Percentiles rank a stretch among this genome's conserved stretches.
Evolutionary conservation across 345 rosid genomes (phyloP).

Genomic region (Acer saccharum): DNA sequence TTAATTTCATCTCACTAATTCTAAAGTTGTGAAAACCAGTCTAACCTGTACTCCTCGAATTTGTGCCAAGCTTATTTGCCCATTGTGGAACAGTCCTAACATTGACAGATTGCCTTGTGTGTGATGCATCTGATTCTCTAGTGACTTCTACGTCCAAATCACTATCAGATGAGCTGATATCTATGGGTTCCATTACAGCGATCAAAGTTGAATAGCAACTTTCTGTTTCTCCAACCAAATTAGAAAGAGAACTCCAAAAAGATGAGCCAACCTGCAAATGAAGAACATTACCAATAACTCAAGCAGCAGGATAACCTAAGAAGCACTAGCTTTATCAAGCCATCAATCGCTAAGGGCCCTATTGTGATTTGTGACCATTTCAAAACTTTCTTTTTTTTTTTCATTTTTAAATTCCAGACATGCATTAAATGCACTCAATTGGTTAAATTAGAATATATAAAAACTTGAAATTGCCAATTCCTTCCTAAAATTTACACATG

Average conservation of each 20-base stretch:
- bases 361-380: background rate
- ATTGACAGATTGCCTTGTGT: conserved; percentile 31
- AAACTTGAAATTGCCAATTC: background rate
- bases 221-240: conserved; percentile 22
- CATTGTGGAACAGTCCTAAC: conserved; percentile 52
- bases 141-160: conserved; percentile 52
- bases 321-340: conserved; percentile 6
- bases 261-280: conserved; percentile 33
- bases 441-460: background rate
- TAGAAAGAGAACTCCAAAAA: conserved; percentile 24
- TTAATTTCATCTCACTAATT: background rate
- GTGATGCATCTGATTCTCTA: conserved; percentile 21
- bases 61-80: conserved; percentile 25
- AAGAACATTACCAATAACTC: conserved; percentile 10
- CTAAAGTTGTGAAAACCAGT: conserved; percentile 20
- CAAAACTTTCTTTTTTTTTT: background rate
- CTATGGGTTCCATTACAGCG: conserved; percentile 52
- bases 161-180: conserved; percentile 87
- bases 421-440: background rate
- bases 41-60: conserved; percentile 38
- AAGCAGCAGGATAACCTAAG: background rate
- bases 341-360: background rate
- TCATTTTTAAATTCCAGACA: background rate
- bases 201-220: conserved; percentile 21
- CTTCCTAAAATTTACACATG: background rate